Percentiles rank a stretch among this genome's conserved stretches.
phyloP scores from a whole-genome alignment of 306 rosid species.

The Casuarina cunninghamiana region DNA sequence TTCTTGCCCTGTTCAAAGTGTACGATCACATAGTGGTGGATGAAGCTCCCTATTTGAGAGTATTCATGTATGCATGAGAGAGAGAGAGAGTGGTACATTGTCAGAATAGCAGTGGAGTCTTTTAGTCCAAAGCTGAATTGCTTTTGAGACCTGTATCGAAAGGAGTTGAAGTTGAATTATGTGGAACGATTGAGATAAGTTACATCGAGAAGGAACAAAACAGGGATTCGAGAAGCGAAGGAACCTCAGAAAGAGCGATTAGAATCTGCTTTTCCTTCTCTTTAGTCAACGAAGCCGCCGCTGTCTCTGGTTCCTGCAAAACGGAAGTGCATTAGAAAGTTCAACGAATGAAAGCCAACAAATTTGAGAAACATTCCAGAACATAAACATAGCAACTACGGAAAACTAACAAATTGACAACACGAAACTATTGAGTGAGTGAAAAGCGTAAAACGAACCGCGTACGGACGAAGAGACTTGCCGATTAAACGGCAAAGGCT shows the following conservation, averaged over 20 bases:
- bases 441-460: conserved; percentile 41
- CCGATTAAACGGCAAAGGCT: conserved; percentile 63
- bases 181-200: not conserved
- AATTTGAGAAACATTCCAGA: not conserved
- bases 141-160: conserved; percentile 36
- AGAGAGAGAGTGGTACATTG: not conserved
- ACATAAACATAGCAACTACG: not conserved
- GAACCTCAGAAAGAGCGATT: conserved; percentile 51
- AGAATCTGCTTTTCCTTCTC: conserved; percentile 45
- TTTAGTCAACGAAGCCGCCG: conserved; percentile 19
- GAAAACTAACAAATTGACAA: not conserved
- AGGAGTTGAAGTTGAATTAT: not conserved
- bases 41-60: not conserved
- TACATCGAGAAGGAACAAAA: not conserved
- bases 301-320: conserved; percentile 37
- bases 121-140: conserved; percentile 42
- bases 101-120: conserved; percentile 17
- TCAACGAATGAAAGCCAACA: not conserved
- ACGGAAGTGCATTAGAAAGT: not conserved
- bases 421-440: not conserved
- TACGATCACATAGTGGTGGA: not conserved
- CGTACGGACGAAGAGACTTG: conserved; percentile 49
- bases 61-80: not conserved
- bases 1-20: conserved; percentile 14
- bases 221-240: not conserved